Percentiles rank a stretch among this genome's conserved stretches.
Evolutionary conservation across 352 stramenopile species (phyloP).

Genomic region (Phytophthora pisi): DNA sequence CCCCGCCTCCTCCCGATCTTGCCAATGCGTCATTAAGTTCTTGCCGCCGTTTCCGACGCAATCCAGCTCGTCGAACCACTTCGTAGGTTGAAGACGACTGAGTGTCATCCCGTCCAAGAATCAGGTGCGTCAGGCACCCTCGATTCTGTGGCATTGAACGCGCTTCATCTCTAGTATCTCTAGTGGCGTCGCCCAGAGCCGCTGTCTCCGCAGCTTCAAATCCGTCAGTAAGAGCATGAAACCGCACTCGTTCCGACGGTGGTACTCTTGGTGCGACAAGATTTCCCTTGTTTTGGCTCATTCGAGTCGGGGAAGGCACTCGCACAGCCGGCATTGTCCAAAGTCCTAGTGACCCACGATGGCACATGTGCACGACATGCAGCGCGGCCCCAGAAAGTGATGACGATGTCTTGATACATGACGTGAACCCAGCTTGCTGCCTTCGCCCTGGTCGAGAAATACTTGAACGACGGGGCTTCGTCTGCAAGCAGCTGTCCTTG

Average conservation of each 20-base stretch:
- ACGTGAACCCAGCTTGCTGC: constrained; percentile 52
- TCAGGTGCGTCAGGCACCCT: constrained; percentile 48
- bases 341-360: constrained; percentile 53
- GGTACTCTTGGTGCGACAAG: constrained; percentile 20
- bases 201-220: constrained; percentile 24
- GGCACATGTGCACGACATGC: constrained; percentile 64
- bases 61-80: constrained; percentile 32
- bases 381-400: constrained; percentile 11
- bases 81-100: constrained; percentile 42
- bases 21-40: constrained; percentile 20
- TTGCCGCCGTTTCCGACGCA: constrained; percentile 30
- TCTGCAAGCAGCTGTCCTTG: constrained; percentile 17
- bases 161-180: constrained; percentile 1
- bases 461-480: not conserved
- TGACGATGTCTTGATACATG: constrained; percentile 36
- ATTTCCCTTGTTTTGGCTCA: constrained; percentile 12
- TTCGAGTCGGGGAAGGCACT: constrained; percentile 12
- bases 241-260: constrained; percentile 15
- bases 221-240: constrained; percentile 39
- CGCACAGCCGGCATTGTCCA: constrained; percentile 47
- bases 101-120: constrained; percentile 47
- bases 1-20: constrained; percentile 4
- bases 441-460: constrained; percentile 15
- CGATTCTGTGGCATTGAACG: not conserved
- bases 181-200: constrained; percentile 3